Evolutionary conservation across 257 asterid genomes (phyloP), one percentile per base, ranked within the genome.

Genomic region (Solanum piurae): DNA sequence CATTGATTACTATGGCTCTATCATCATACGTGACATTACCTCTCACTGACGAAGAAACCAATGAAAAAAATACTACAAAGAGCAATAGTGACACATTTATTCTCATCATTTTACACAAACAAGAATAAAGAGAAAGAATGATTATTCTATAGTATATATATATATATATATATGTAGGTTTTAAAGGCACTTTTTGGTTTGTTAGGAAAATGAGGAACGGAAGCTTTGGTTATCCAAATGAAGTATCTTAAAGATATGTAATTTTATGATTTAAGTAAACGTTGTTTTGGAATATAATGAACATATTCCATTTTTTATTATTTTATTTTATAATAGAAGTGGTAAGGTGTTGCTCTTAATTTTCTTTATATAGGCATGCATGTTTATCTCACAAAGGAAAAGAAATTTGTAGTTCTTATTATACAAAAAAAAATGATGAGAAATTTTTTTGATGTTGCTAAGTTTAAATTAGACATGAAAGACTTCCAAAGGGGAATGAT

Each of bases 21-120:
- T 93, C 95, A 88, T 94, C 96, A 79, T 93, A 93, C 3, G 94
- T 89, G 88, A 92, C 94, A 38, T 91, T 86, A 14, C 92, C 94
- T 64, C 21, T 88, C 14, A 88, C 93, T 27, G 40, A 27, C 5
- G 66, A 79, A 46, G 14, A 44, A 79, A 27, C 23, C 38, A 79
- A 44, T 9, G 40, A 79, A 27, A 14, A 44, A 8, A 44, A 79
- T 4, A 44, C 9, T 79, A 79, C 9, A 44, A 27, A 42, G 38
- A 79, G 66, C 66, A 79, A 21, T 12, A 44, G 38, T 79, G 66
- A 79, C 38, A 44, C 84, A 44, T 27, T 44, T 25, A 46, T 79
- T 16, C 66, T 79, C 66, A 25, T 29, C 66, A 79, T 44, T 44
- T 73, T 27, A 25, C 25, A 44, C n/a, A 79, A 7, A 77, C 1